Evolutionary conservation across 1,284 basidiomycete species (phyloP).

Genomic region (Fomitiporia mediterranea): DNA sequence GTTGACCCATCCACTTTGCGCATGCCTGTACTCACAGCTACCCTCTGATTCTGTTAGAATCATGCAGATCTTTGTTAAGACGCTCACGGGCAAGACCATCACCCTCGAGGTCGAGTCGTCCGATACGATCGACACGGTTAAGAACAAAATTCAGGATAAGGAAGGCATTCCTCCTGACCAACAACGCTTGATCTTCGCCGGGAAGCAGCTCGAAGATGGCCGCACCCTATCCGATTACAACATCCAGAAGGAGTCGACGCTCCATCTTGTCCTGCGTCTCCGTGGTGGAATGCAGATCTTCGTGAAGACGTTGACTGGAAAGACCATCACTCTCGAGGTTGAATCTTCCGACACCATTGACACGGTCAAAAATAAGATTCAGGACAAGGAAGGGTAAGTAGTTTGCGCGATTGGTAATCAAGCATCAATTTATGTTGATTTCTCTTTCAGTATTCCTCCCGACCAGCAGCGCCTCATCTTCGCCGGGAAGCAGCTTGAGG

Average conservation of each 20-base stretch:
- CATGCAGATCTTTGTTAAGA: conserved; percentile 89
- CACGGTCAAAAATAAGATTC: conserved; percentile 47
- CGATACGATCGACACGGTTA: conserved; percentile 73
- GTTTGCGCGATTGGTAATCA: background rate
- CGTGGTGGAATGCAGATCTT: conserved; percentile 44
- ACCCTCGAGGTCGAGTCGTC: conserved; percentile 85
- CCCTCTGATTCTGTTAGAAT: conserved; percentile 67
- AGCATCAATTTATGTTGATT: background rate
- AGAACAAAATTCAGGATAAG: conserved; percentile 75
- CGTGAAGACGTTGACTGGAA: conserved; percentile 42
- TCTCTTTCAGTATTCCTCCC: conserved; percentile 31
- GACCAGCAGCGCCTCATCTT: conserved; percentile 33
- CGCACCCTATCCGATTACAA: conserved; percentile 37
- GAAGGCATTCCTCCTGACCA: conserved; percentile 53
- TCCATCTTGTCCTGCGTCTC: conserved; percentile 47
- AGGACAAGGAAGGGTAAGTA: conserved; percentile 38
- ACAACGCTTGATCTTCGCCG: conserved; percentile 52
- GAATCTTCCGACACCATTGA: conserved; percentile 52
- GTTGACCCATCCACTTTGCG: conserved; percentile 29
- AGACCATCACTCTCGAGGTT: conserved; percentile 46
- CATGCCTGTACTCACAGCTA: conserved; percentile 54
- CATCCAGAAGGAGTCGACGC: conserved; percentile 54
- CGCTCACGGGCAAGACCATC: conserved; percentile 91
- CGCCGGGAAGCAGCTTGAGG: conserved; percentile 45
- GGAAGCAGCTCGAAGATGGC: conserved; percentile 54